phyloP scores from a whole-genome alignment of 2,329 filamentous ascomycete genomes.

The Alternaria triticimaculans region DNA sequence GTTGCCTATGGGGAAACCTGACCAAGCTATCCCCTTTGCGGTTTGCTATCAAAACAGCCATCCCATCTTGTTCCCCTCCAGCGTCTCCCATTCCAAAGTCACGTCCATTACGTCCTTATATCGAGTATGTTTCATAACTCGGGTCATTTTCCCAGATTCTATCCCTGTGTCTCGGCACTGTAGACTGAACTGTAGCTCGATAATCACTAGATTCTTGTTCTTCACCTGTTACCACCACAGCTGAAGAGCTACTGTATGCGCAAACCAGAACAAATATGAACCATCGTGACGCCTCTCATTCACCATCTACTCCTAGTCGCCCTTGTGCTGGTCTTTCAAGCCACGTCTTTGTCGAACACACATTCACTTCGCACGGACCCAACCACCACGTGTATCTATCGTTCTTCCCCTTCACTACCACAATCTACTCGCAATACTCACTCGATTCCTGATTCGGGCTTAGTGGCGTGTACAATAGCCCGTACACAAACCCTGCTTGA shows the following conservation, averaged over 20 bases:
- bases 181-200: not conserved
- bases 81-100: not conserved
- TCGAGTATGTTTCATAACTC: no score
- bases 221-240: not conserved
- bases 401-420: not conserved
- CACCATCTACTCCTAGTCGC: not conserved
- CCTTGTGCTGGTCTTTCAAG: slow-evolving; percentile 2
- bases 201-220: not conserved
- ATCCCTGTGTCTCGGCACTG: not conserved
- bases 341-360: slow-evolving; percentile 4
- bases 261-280: not conserved
- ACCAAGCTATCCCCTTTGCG: not conserved
- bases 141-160: not conserved
- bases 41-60: not conserved
- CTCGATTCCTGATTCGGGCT: not conserved
- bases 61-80: not conserved
- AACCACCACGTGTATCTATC: not conserved
- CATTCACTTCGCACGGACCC: slow-evolving; percentile 1
- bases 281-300: not conserved
- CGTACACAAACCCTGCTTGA: not conserved
- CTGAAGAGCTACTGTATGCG: not conserved
- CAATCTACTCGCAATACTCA: not conserved
- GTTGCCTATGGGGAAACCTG: not conserved
- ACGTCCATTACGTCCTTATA: not conserved
- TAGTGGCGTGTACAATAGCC: not conserved